Evolutionary conservation across 441 rosid species (phyloP), one percentile per base, ranked within the genome.

Genomic region (Cnidoscolus chayamansa): DNA sequence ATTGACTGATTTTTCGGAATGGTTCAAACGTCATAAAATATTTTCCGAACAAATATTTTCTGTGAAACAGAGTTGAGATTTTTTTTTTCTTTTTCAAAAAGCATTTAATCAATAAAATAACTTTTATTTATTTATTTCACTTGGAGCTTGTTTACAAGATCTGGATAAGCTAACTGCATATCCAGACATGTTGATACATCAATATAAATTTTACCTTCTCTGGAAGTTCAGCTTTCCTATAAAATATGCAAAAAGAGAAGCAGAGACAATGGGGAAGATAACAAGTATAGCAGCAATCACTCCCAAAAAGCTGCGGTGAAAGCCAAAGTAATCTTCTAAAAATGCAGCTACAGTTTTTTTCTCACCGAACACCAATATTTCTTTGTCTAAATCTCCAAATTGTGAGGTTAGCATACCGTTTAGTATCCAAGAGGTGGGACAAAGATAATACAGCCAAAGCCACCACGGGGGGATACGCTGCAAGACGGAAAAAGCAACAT

Each of bases 391-490:
- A 54, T 88, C 92, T 66, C 94, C 88, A 3, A 76, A 90, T 66
- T 90, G 97, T 0, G 90, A 87, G 32, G 80, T 88, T 47, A 90
- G 74, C 78, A 86, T 69, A 0, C 84, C 91, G 53, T 86, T 84
- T 71, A 92, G 78, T 6, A 80, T 72, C 97, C 94, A 92, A 54
- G 96, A 89, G 0, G 91, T 83, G 0, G 94, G 94, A 56, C 83
- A 74, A 7, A 81, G 1, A 66, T 86, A 88, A 35, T 87, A 85
- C 73, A 81, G 66, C 92, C 96, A 89, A 15, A 86, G 62, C 96
- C 94, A 92, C 88, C 96, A 86, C 62, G 74, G 83, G 0, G 96
- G 96, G 15, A 88, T 88, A 10, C 72, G 76, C 93, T 86, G 86
- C 81, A 67, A 35, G 15, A 63, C 68, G 15, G 10, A 53, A 65